Base-by-base conservation (phyloP, 179 eudicot species). In the Sideroxylon spinosum region DNA sequence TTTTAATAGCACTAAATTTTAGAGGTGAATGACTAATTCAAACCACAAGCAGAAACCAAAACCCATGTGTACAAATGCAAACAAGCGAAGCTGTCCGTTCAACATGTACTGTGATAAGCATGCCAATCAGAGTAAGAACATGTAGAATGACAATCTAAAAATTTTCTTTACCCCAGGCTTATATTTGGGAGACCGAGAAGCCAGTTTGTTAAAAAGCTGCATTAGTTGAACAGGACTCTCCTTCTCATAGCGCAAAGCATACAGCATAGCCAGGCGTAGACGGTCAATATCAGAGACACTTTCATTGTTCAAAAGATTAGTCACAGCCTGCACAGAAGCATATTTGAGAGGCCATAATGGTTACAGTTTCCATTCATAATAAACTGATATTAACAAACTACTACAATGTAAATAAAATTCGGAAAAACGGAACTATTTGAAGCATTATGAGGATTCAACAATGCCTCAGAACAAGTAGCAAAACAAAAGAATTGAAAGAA, bases 181-280 rank as follows among this genome's bases (percentile, higher is more conserved):
- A 84, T 93, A 92, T 84, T 90, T 92, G 16, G 98, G 89, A 83
- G 94, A 90, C 64, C 86, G 86, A n/a, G 98, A 83, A 56, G 98
- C 90, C 85, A 93, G 84, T 86, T 90, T 93, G 79, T 93, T 93
- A 83, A 93, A 90, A 76, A 93, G 87, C 85, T 93, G 98, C 98
- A 93, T 93, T 80, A 93, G 79, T 83, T 91, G 93, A 80, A 93
- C 90, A 28, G 98, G 97, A 77, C 93, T 93, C 79, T 93, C 98
- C 84, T 93, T 93, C 87, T 93, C 97, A 86, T 93, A 93, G 59
- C 98, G 97, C 85, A 93, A 81, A 61, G 98, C 98, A 85, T 93
- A 93, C 73, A 93, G 75, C 97, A 93, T 93, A 69, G 92, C 98
- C 60, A 93, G 86, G 63, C 98, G 93, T 56, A 93, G 82, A 57